A percentile compares a stretch with the other conserved stretches of the same genome.
Evolutionary conservation across 495 filamentous ascomycete species (phyloP).

Genomic region (Podospora anserina): DNA sequence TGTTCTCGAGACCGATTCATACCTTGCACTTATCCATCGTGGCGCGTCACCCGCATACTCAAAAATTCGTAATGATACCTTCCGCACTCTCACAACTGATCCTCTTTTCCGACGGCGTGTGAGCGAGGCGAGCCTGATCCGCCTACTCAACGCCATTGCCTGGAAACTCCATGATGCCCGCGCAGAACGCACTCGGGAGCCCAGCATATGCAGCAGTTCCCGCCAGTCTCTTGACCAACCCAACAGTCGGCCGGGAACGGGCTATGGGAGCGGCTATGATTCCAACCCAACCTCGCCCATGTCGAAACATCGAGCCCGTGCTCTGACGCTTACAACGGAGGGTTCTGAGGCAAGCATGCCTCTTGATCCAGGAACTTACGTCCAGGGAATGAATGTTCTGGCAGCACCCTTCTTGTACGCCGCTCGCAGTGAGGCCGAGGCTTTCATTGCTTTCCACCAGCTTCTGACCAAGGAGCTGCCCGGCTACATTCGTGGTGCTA

Average conservation of each 20-base stretch:
- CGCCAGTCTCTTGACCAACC: constrained; percentile 34
- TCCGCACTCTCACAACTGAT: constrained; percentile 91
- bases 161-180: constrained; percentile 86
- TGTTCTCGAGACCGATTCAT: constrained; percentile 77
- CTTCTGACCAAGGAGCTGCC: constrained; percentile 88
- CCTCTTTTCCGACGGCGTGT: constrained; percentile 93
- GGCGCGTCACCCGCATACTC: constrained; percentile 90
- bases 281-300: constrained; percentile 44
- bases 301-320: constrained; percentile 49
- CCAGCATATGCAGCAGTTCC: constrained; percentile 29
- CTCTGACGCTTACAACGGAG: constrained; percentile 56
- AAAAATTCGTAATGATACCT: constrained; percentile 98
- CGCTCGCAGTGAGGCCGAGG: constrained; percentile 89
- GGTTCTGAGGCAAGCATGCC: constrained; percentile 50
- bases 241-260: constrained; percentile 30
- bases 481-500: constrained; percentile 88
- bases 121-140: constrained; percentile 90
- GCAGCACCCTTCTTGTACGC: constrained; percentile 95
- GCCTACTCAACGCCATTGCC: constrained; percentile 91
- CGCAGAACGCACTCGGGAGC: constrained; percentile 39
- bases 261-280: constrained; percentile 34
- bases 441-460: constrained; percentile 84
- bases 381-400: constrained; percentile 99
- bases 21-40: constrained; percentile 86
- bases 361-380: constrained; percentile 75